phyloP scores from a whole-genome alignment of 345 rosid genomes.

The Gossypium ekmanianum region DNA sequence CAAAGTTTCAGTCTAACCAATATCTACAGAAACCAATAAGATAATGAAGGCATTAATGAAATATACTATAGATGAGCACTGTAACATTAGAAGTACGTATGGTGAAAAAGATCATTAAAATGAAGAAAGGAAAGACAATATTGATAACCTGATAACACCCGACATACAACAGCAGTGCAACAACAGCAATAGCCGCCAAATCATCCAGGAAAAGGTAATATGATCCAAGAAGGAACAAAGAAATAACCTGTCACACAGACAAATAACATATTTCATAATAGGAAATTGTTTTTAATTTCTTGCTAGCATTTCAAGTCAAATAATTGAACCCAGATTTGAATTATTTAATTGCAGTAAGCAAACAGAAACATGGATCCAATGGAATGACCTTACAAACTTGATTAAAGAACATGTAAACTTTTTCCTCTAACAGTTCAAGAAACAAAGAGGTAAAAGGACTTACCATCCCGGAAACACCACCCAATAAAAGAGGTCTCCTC shows the following conservation, averaged over 20 bases:
- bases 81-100: neutral
- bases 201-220: slow-evolving; percentile 75
- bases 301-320: neutral
- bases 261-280: slow-evolving; percentile 16
- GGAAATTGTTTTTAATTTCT: neutral
- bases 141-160: slow-evolving; percentile 93
- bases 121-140: slow-evolving; percentile 13
- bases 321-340: slow-evolving; percentile 5
- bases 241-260: slow-evolving; percentile 52
- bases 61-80: neutral
- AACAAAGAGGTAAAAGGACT: slow-evolving; percentile 23
- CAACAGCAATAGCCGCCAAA: slow-evolving; percentile 64
- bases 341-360: neutral
- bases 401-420: neutral
- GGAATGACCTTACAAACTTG: neutral
- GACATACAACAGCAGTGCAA: slow-evolving; percentile 76
- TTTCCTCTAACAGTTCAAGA: slow-evolving; percentile 16
- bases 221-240: slow-evolving; percentile 85
- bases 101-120: slow-evolving; percentile 8
- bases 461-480: slow-evolving; percentile 93
- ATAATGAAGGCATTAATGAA: neutral
- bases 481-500: slow-evolving; percentile 83
- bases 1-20: slow-evolving; percentile 7
- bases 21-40: neutral
- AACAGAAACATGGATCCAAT: neutral